These are phyloP conservation scores for Thielaviopsis euricoi DNA, from an alignment of 2,329 filamentous ascomycete genomes.

Conservation along the genomic window DNA sequence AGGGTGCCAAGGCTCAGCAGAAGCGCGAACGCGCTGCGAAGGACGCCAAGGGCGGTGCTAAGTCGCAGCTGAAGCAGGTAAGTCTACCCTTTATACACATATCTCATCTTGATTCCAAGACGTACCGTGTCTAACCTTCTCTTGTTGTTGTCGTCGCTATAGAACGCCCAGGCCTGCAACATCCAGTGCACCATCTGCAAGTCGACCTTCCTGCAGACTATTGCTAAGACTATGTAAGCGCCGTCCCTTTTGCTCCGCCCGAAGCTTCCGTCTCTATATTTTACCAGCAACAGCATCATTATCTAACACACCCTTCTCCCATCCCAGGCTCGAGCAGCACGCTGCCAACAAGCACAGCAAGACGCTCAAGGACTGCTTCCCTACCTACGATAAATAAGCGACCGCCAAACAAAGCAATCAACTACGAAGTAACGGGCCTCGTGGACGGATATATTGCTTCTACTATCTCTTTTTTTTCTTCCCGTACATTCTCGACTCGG, in stretches of 20 bases:
- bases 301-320: neutral
- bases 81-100: conserved; percentile 18
- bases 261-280: neutral
- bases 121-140: neutral
- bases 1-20: conserved; percentile 51
- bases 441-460: neutral
- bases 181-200: conserved; percentile 67
- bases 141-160: neutral
- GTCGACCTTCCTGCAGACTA: conserved; percentile 64
- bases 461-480: too few species aligned
- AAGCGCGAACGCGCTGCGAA: conserved; percentile 59
- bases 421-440: neutral
- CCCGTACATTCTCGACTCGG: too few species aligned
- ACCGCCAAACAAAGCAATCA: neutral
- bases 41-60: conserved; percentile 37
- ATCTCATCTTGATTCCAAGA: conserved; percentile 1
- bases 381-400: conserved; percentile 18
- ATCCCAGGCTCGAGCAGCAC: conserved; percentile 47
- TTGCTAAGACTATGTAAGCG: conserved; percentile 48
- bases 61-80: conserved; percentile 54
- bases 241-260: neutral
- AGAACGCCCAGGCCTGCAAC: conserved; percentile 59
- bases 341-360: conserved; percentile 65
- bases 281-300: neutral
- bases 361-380: conserved; percentile 55